These are phyloP conservation scores for Yamagishiella unicocca DNA, from an alignment of 139 green algal species.

Conservation along the genomic window DNA sequence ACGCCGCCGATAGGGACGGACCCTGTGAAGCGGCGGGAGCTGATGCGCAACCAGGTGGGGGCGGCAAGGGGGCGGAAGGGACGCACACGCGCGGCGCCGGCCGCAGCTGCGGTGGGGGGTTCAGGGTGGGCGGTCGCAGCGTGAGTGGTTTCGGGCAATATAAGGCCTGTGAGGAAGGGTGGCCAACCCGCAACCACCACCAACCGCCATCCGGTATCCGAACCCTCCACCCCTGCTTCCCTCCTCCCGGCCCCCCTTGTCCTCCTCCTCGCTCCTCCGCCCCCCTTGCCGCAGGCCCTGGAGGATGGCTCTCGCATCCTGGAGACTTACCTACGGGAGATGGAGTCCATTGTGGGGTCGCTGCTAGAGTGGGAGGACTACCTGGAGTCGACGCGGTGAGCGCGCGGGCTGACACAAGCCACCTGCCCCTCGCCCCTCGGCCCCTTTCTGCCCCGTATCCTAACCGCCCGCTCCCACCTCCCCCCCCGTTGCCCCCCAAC, in stretches of 20 bases:
- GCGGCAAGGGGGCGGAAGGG: no score
- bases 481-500: no score
- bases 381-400: constrained; percentile 62
- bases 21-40: constrained; percentile 22
- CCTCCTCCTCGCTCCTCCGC: background rate
- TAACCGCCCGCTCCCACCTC: no score
- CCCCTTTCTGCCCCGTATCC: no score
- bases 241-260: background rate
- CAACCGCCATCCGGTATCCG: no score
- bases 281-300: constrained; percentile 19
- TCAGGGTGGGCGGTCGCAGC: no score
- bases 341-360: constrained; percentile 61
- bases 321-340: constrained; percentile 60
- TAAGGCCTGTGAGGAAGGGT: no score
- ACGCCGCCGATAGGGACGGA: background rate
- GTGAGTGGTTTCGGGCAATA: no score
- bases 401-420: background rate
- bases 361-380: constrained; percentile 66
- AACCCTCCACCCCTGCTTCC: background rate
- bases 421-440: background rate
- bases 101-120: no score
- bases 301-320: constrained; percentile 55
- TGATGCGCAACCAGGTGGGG: constrained; percentile 17
- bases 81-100: no score
- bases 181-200: no score